Percentiles rank a stretch among this genome's conserved stretches.
Conservation (phyloP, 371 early-diverging fungal species). For the Mucor saturninus region DNA sequence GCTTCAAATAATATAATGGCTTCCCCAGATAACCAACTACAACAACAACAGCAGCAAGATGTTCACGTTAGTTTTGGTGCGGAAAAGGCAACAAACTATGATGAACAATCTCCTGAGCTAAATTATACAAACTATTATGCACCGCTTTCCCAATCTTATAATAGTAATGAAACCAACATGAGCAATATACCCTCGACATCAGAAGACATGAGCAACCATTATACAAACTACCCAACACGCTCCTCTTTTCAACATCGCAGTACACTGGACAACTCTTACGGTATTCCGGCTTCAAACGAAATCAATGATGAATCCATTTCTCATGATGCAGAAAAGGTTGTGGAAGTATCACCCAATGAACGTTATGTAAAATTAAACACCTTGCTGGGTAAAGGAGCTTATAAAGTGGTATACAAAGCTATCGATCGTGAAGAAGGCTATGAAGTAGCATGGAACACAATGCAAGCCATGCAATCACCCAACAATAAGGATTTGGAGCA, state of each 20-base stretch:
- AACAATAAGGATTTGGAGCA: constrained; percentile 59
- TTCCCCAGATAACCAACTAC: neutral
- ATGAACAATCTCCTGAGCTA: constrained; percentile 13
- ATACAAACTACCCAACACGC: constrained; percentile 22
- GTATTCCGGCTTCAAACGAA: constrained; percentile 22
- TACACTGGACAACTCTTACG: constrained; percentile 5
- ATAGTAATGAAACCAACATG: constrained; percentile 6
- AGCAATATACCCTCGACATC: constrained; percentile 7
- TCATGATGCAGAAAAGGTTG: constrained; percentile 49
- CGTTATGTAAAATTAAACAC: constrained; percentile 51
- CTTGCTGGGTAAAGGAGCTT: constrained; percentile 65
- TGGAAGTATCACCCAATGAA: constrained; percentile 50
- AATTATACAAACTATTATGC: constrained; percentile 34
- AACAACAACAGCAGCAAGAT: neutral
- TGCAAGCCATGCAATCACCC: constrained; percentile 39
- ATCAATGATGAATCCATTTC: constrained; percentile 51
- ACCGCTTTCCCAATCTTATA: constrained; percentile 29
- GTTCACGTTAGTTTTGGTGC: constrained; percentile 17
- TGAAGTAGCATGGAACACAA: constrained; percentile 85
- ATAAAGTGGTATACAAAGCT: constrained; percentile 83
- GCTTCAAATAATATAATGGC: neutral
- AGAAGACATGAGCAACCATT: neutral
- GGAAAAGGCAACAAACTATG: neutral
- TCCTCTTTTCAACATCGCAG: constrained; percentile 19
- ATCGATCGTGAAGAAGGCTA: constrained; percentile 82